These are phyloP conservation scores for Dissophora ornata DNA, from an alignment of 192 early-diverging fungal genomes.

Conservation along the genomic window DNA sequence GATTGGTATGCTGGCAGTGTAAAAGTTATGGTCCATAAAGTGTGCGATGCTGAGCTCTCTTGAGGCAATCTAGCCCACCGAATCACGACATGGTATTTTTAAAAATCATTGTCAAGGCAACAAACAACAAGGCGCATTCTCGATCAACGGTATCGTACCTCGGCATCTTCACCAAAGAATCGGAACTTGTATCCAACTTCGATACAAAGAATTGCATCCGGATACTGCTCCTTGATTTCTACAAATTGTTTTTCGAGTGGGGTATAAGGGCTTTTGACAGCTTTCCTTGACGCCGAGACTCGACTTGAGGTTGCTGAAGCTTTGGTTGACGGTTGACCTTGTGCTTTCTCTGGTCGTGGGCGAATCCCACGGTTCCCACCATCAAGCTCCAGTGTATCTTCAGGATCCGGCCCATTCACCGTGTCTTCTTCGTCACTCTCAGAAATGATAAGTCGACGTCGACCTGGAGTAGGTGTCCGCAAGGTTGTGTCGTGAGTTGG, in stretches of 20 bases:
- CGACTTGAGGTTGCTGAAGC: slow-evolving; percentile 4
- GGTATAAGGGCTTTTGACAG: slow-evolving; percentile 68
- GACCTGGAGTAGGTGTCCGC: neutral
- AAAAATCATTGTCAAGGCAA: no score
- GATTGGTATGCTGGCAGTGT: slow-evolving; percentile 82
- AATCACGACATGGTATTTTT: neutral
- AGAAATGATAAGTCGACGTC: slow-evolving; percentile 10
- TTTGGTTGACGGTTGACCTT: neutral
- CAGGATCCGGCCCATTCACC: neutral
- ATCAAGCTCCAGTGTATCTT: neutral
- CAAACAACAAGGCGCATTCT: no score
- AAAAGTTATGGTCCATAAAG: slow-evolving; percentile 82
- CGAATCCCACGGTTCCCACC: neutral
- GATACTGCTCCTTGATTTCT: slow-evolving; percentile 76
- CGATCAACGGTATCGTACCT: no score
- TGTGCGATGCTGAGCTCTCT: slow-evolving; percentile 84
- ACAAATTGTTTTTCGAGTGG: slow-evolving; percentile 88
- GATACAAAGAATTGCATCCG: slow-evolving; percentile 80
- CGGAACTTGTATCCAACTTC: slow-evolving; percentile 97
- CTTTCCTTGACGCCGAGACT: slow-evolving; percentile 12
- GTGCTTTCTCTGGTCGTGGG: neutral
- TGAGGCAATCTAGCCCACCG: slow-evolving; percentile 69
- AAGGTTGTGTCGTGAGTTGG: neutral
- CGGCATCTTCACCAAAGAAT: slow-evolving; percentile 92
- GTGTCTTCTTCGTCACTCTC: slow-evolving; percentile 32